Evolutionary conservation across 208 protist species (phyloP).

Genomic region (Crithidia acanthocephali): DNA sequence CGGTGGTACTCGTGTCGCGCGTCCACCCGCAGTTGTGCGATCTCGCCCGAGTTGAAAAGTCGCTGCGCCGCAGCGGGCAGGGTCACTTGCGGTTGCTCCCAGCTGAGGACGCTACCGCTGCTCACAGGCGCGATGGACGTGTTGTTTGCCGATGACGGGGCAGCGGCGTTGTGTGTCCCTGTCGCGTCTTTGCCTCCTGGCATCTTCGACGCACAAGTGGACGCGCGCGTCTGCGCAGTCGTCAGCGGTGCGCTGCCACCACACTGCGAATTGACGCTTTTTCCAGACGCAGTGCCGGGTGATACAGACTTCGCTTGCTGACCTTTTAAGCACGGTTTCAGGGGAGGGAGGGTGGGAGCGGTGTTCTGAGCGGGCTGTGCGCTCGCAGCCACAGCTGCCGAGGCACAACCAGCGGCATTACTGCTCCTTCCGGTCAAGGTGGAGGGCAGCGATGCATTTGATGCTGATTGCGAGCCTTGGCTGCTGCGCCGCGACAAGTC

Average conservation of each 20-base stretch:
- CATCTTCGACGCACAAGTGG: neutral
- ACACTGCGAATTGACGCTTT: no score
- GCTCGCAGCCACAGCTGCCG: neutral
- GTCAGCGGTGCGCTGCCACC: neutral
- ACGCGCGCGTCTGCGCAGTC: neutral
- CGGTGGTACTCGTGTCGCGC: conserved; percentile 18
- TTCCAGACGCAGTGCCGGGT: no score
- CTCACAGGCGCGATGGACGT: neutral
- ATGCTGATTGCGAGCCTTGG: neutral
- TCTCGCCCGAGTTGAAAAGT: conserved; percentile 26
- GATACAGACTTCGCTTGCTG: no score
- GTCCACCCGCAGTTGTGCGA: conserved; percentile 19
- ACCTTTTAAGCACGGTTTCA: neutral
- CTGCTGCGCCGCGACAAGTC: conserved; percentile 14
- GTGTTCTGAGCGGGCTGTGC: neutral
- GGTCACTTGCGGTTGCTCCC: neutral
- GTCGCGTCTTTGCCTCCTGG: neutral
- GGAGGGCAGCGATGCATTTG: neutral
- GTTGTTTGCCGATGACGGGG: neutral
- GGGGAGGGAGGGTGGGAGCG: neutral
- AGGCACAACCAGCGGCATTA: neutral
- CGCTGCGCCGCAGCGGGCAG: conserved; percentile 17
- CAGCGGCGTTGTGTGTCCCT: neutral
- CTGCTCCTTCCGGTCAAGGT: neutral
- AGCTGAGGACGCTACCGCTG: neutral